A percentile compares a stretch with the other conserved stretches of the same genome.
These are phyloP conservation scores for Thalassiosira mediterranea DNA, from an alignment of 352 stramenopile genomes.

Conservation along the genomic window DNA sequence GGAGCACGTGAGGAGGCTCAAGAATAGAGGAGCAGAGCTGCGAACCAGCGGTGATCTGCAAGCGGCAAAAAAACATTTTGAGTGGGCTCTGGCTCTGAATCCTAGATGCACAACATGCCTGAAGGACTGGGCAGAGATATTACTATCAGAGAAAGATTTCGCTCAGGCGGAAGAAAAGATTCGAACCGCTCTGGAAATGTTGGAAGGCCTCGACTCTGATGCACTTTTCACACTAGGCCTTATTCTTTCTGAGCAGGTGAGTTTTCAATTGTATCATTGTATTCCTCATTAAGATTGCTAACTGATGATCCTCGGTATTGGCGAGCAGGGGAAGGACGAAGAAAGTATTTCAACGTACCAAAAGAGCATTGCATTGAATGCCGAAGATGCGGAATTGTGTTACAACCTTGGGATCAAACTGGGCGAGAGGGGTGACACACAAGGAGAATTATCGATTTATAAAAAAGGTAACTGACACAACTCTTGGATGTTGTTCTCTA, in stretches of 20 bases:
- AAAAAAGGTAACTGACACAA: constrained; percentile 17
- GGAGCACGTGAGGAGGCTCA: constrained; percentile 75
- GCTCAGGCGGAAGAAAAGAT: constrained; percentile 58
- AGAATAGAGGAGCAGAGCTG: constrained; percentile 71
- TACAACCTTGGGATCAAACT: constrained; percentile 77
- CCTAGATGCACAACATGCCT: constrained; percentile 73
- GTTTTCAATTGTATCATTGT: too few relatives aligned
- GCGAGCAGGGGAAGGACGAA: constrained; percentile 58
- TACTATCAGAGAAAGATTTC: constrained; percentile 52
- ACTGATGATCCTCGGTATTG: too few relatives aligned
- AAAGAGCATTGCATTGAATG: constrained; percentile 62
- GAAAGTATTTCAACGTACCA: constrained; percentile 66
- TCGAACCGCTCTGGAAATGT: constrained; percentile 54
- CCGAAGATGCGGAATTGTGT: constrained; percentile 70
- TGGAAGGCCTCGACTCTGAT: constrained; percentile 69
- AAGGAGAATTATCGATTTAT: constrained; percentile 60
- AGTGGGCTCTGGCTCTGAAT: constrained; percentile 74
- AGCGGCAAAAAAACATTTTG: constrained; percentile 64
- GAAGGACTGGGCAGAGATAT: constrained; percentile 76
- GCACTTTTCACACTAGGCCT: constrained; percentile 71
- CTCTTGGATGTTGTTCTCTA: too few relatives aligned
- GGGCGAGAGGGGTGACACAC: constrained; percentile 40
- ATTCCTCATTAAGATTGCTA: too few relatives aligned
- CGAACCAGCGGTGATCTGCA: constrained; percentile 48
- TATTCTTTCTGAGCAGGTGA: constrained; percentile 61